Base-by-base conservation (phyloP, 140 eudicot genomes). In the Flaveria floridana region DNA sequence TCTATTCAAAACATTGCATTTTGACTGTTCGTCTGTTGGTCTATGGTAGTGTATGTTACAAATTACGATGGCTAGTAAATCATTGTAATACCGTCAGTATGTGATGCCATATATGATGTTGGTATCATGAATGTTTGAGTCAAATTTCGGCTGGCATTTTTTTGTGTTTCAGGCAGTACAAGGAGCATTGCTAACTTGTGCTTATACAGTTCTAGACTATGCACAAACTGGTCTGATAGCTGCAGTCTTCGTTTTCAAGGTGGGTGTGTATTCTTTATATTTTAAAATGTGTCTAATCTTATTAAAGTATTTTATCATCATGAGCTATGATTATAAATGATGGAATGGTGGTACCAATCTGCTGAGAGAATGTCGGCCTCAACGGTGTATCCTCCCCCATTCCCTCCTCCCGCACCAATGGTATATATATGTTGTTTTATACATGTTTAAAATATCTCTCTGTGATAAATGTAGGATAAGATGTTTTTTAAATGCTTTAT, bases 291-390 rank as follows among this genome's bases (percentile, higher is more conserved):
- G 5, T 1, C 42, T 58, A 47, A 26, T 65, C 10, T 53, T 41
- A 6, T 7, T 23, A 26, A 59, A 25, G 26, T 56, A 21, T 47
- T 4, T 41, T 28, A 57, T 57, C 63, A 18, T 80, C 30, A 41
- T 74, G 76, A 68, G 69, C 26, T 30, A 59, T 67, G 6, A 63
- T 70, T 21, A 61, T 75, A 94, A 96, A 94, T 94, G 99, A 94
- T 94, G 99, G 99, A 94, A 73, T 94, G 99, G 99, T 94, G 99
- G 99, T 90, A 90, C 79, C 99, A 94, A 80, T 94, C 99, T 63
- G 99, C 99, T 14, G 99, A 94, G 83, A 85, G 99, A 79, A 90
- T 94, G 97, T 90, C 91, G 52, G 97, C 99, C 62, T 97, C 97
- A n/a, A 90, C 97, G 4, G 97, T 94, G 61, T 94, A 88, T 81